A percentile compares a stretch with the other conserved stretches of the same genome.
These are phyloP conservation scores for Phytophthora boehmeriae DNA, from an alignment of 352 stramenopile genomes.

Conservation along the genomic window DNA sequence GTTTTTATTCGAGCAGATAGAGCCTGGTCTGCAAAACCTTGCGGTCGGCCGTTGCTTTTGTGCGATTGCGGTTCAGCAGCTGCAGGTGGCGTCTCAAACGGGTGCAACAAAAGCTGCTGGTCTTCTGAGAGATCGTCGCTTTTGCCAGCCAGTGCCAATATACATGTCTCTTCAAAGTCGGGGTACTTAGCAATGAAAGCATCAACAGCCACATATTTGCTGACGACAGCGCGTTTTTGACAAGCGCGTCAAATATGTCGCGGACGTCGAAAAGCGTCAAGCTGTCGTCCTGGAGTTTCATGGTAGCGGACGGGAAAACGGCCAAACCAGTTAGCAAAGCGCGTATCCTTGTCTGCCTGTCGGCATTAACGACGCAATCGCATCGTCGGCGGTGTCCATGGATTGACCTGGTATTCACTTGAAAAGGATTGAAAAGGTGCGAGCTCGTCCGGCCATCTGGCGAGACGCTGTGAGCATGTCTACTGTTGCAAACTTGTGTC, in stretches of 20 bases:
- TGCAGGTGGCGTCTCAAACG: neutral
- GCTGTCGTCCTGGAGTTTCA: constrained; percentile 6
- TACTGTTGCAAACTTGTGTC: too few relatives aligned
- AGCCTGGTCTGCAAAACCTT: neutral
- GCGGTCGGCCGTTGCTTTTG: neutral
- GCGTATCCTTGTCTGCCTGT: neutral
- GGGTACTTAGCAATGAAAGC: neutral
- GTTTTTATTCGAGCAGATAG: neutral
- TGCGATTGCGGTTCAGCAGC: neutral
- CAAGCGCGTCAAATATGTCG: constrained; percentile 9
- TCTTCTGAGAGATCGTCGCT: neutral
- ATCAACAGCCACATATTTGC: neutral
- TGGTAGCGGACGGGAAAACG: neutral
- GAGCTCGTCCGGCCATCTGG: too few relatives aligned
- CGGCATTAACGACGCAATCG: constrained; percentile 3
- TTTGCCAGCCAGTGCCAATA: neutral
- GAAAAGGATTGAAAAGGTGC: too few relatives aligned
- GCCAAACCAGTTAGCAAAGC: neutral
- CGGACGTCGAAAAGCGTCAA: constrained; percentile 7
- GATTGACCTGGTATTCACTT: too few relatives aligned
- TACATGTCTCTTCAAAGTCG: neutral
- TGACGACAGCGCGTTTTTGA: neutral
- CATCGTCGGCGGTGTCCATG: constrained; percentile 1
- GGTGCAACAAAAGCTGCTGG: constrained; percentile 4
- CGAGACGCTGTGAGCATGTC: too few relatives aligned